These are phyloP conservation scores for Mrakia gelida DNA, from an alignment of 768 basidiomycete species.

Conservation along the genomic window DNA sequence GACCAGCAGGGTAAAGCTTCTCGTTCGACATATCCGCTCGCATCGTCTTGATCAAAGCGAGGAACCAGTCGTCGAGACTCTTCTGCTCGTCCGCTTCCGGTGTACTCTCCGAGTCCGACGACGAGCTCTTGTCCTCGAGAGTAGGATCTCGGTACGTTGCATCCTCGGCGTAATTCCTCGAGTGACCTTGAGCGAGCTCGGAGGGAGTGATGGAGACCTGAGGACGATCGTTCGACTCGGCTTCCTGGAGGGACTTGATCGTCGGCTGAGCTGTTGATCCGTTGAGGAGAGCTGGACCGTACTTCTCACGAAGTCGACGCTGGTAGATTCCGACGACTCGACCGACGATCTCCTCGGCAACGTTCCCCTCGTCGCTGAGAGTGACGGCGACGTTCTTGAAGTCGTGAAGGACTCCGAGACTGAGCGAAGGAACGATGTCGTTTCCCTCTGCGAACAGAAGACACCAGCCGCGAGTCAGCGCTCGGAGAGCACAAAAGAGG, in stretches of 20 bases:
- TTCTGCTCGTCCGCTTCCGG: slow-evolving; percentile 34
- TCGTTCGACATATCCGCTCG: slow-evolving; percentile 45
- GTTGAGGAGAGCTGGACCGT: background rate
- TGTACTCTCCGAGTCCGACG: background rate
- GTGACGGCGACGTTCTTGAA: slow-evolving; percentile 46
- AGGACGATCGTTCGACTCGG: slow-evolving; percentile 6
- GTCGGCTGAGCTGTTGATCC: slow-evolving; percentile 5
- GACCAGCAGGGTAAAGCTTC: slow-evolving; percentile 46
- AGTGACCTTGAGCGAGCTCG: slow-evolving; percentile 35
- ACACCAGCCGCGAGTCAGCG: slow-evolving; percentile 32
- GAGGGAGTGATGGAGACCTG: slow-evolving; percentile 32
- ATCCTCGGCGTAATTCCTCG: slow-evolving; percentile 37
- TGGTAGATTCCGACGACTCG: slow-evolving; percentile 41
- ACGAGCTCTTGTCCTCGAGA: background rate
- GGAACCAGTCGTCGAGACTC: slow-evolving; percentile 41
- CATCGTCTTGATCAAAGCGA: slow-evolving; percentile 44
- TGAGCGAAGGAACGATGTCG: slow-evolving; percentile 30
- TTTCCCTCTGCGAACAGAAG: slow-evolving; percentile 23
- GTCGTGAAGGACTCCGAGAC: slow-evolving; percentile 39
- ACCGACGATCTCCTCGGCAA: slow-evolving; percentile 47
- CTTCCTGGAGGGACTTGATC: slow-evolving; percentile 14
- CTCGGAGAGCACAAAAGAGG: slow-evolving; percentile 16
- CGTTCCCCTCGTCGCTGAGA: slow-evolving; percentile 43
- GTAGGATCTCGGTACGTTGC: slow-evolving; percentile 37
- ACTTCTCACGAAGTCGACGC: slow-evolving; percentile 34